Conservation (phyloP, 2,329 filamentous ascomycete genomes). For the Neopestalotiopsis clavispora region DNA sequence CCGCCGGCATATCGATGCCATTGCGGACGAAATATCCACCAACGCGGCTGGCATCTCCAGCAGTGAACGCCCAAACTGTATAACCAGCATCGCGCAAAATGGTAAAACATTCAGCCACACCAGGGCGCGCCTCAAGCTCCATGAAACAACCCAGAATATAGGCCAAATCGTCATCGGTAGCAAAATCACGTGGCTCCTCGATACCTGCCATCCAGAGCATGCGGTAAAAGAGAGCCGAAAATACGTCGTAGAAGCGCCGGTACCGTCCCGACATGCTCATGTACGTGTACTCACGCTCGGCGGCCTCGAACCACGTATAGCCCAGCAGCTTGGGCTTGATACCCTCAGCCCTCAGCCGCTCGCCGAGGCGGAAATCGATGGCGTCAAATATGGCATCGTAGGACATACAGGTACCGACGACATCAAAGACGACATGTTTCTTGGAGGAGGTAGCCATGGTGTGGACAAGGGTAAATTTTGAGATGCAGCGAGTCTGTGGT, state of each 20-base stretch:
- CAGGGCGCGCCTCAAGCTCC: slow-evolving; percentile 41
- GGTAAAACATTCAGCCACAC: slow-evolving; percentile 45
- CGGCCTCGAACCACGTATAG: slow-evolving; percentile 50
- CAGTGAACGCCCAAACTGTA: slow-evolving; percentile 59
- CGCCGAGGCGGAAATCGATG: slow-evolving; percentile 46
- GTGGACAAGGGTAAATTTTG: background rate
- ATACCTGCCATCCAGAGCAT: slow-evolving; percentile 50
- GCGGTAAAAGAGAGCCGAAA: slow-evolving; percentile 52
- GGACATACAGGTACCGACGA: slow-evolving; percentile 56
- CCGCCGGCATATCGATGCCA: slow-evolving; percentile 52
- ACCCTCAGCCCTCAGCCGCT: slow-evolving; percentile 40
- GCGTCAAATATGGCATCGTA: slow-evolving; percentile 48
- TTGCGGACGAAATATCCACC: slow-evolving; percentile 55
- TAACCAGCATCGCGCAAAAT: slow-evolving; percentile 51
- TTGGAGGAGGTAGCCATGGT: slow-evolving; percentile 8
- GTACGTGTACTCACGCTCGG: slow-evolving; percentile 56
- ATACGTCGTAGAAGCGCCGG: slow-evolving; percentile 45
- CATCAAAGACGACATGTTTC: slow-evolving; percentile 55
- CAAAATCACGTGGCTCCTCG: slow-evolving; percentile 44
- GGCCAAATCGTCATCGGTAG: slow-evolving; percentile 46
- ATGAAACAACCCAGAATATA: slow-evolving; percentile 44
- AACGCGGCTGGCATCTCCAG: slow-evolving; percentile 54
- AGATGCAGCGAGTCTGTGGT: too few relatives aligned
- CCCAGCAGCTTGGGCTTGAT: slow-evolving; percentile 49
- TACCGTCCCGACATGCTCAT: slow-evolving; percentile 50